Evolutionary conservation across 768 basidiomycete genomes (phyloP).

Genomic region (Tulasnella sp.): DNA sequence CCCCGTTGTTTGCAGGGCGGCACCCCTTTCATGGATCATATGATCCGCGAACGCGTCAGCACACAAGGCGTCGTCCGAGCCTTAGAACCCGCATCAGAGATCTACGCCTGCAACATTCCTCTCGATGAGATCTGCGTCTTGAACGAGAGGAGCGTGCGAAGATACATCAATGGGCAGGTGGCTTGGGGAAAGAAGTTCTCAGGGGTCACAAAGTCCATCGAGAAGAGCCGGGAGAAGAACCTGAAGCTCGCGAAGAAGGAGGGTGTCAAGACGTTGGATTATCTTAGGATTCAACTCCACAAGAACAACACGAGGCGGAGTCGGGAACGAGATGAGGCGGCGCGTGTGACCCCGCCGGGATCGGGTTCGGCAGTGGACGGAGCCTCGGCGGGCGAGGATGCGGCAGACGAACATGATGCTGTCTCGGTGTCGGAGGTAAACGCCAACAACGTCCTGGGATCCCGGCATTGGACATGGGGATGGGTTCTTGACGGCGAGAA

Average conservation of each 20-base stretch:
- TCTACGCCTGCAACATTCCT: conserved; percentile 56
- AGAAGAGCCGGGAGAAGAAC: conserved; percentile 55
- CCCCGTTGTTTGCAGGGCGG: not conserved
- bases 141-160: conserved; percentile 59
- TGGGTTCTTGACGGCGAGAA: conserved; percentile 78
- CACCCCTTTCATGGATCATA: conserved; percentile 36
- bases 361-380: conserved; percentile 17
- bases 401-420: conserved; percentile 21
- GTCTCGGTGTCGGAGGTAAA: not conserved
- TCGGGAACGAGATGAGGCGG: conserved; percentile 18
- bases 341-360: conserved; percentile 18
- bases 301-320: conserved; percentile 22
- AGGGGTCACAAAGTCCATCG: conserved; percentile 43
- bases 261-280: conserved; percentile 40
- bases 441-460: conserved; percentile 32
- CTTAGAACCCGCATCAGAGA: conserved; percentile 57
- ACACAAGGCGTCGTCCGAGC: conserved; percentile 72
- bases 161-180: conserved; percentile 57
- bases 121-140: conserved; percentile 57
- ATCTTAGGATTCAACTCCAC: conserved; percentile 29
- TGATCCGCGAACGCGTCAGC: conserved; percentile 88
- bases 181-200: conserved; percentile 60
- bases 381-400: conserved; percentile 22
- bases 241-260: conserved; percentile 55
- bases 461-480: conserved; percentile 59